A percentile compares a stretch with the other conserved stretches of the same genome.
These are phyloP conservation scores for Penicillium ucsense DNA, from an alignment of 495 filamentous ascomycete genomes.

Conservation along the genomic window DNA sequence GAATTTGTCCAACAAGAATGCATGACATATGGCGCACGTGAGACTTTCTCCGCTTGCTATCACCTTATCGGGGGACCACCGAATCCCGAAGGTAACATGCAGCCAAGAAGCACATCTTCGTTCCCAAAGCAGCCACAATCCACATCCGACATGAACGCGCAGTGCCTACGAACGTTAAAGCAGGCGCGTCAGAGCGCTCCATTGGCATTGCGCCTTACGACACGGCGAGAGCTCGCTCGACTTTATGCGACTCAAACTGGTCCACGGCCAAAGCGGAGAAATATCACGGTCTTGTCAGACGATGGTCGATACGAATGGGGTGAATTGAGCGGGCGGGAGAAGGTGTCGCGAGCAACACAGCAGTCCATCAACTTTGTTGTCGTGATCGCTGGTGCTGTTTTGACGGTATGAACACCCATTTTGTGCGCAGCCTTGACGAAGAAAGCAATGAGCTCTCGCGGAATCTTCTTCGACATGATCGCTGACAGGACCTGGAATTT, in stretches of 20 bases:
- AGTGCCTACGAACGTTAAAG: constrained; percentile 11
- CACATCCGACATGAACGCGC: constrained; percentile 10
- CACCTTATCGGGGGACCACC: constrained; percentile 5
- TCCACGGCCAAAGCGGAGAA: constrained; percentile 37
- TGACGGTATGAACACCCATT: constrained; percentile 43
- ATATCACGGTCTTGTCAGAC: constrained; percentile 74
- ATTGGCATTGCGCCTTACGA: constrained; percentile 5
- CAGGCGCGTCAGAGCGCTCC: constrained; percentile 7
- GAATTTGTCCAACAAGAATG: too few relatives aligned
- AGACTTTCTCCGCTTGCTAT: constrained; percentile 6
- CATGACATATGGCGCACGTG: constrained; percentile 1
- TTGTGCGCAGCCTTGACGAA: not conserved
- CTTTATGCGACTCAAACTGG: constrained; percentile 46
- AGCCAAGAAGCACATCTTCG: not conserved
- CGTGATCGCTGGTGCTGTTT: constrained; percentile 60
- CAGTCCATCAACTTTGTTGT: constrained; percentile 81
- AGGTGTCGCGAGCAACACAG: constrained; percentile 76
- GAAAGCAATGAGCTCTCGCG: not conserved
- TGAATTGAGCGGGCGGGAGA: constrained; percentile 64
- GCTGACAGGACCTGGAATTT: constrained; percentile 7
- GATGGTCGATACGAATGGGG: constrained; percentile 73
- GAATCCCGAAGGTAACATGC: not conserved
- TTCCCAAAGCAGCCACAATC: not conserved
- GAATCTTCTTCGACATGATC: not conserved
- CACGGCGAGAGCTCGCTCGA: constrained; percentile 19